Evolutionary conservation across 805 yeast species (phyloP).

Genomic region (Kluyveromyces wickerhamii): DNA sequence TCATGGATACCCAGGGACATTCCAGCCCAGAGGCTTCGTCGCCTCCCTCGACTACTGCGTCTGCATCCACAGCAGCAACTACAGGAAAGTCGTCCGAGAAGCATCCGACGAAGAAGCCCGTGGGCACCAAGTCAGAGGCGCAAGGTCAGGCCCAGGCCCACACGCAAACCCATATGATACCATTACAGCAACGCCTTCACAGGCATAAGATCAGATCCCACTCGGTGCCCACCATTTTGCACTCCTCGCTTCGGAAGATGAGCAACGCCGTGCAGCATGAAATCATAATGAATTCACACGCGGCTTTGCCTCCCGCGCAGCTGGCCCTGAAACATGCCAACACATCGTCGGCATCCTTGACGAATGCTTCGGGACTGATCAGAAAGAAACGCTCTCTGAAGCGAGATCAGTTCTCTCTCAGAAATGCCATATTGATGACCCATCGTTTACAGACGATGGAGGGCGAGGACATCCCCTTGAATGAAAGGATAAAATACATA

Average conservation of each 20-base stretch:
- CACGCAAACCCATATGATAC: background rate
- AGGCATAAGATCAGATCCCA: constrained; percentile 25
- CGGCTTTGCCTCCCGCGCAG: constrained; percentile 1
- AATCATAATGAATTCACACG: background rate
- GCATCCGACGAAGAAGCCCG: background rate
- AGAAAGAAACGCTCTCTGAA: constrained; percentile 4
- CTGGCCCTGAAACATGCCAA: constrained; percentile 3
- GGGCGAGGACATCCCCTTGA: constrained; percentile 15
- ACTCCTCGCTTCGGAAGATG: constrained; percentile 25
- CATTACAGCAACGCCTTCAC: background rate
- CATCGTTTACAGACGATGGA: constrained; percentile 11
- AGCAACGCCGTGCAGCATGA: constrained; percentile 2
- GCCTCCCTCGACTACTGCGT: background rate
- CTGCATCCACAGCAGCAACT: background rate
- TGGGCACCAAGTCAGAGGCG: background rate
- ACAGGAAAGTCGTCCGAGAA: background rate
- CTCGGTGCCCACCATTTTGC: constrained; percentile 29
- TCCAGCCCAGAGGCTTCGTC: constrained; percentile 1
- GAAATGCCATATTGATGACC: constrained; percentile 15
- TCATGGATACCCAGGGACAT: background rate
- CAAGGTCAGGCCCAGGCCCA: background rate
- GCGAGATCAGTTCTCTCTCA: constrained; percentile 7
- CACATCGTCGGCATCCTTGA: constrained; percentile 1
- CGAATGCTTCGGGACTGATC: background rate
- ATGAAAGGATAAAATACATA: constrained; percentile 20